A percentile compares a stretch with the other conserved stretches of the same genome.
Evolutionary conservation across 108 stramenopile species (phyloP).

Genomic region (Skeletonema marinoi): DNA sequence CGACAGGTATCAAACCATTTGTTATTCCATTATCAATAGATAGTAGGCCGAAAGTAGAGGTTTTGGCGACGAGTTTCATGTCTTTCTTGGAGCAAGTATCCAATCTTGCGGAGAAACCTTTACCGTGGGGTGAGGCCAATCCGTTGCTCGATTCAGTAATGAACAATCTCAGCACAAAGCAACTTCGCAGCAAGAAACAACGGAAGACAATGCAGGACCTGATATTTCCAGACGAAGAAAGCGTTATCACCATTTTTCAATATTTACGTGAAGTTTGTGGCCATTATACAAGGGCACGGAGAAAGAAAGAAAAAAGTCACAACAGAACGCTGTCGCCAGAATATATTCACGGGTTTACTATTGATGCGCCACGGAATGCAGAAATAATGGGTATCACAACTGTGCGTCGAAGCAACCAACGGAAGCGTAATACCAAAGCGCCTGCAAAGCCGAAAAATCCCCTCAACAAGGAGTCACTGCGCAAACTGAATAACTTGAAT

Average conservation of each 20-base stretch:
- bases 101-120: conserved; percentile 38
- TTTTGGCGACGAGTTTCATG: conserved; percentile 71
- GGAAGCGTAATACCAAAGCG: background rate
- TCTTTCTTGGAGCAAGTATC: conserved; percentile 61
- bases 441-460: background rate
- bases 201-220: conserved; percentile 46
- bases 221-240: conserved; percentile 29
- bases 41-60: conserved; percentile 17
- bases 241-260: conserved; percentile 29
- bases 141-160: conserved; percentile 61
- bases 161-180: conserved; percentile 16
- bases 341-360: background rate
- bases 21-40: conserved; percentile 13
- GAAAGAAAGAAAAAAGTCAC: background rate
- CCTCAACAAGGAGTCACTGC: conserved; percentile 7
- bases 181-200: conserved; percentile 14
- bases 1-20: conserved; percentile 38
- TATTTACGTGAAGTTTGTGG: conserved; percentile 21
- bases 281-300: background rate
- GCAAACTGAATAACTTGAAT: conserved; percentile 16
- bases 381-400: conserved; percentile 15
- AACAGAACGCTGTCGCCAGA: background rate
- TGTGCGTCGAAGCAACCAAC: conserved; percentile 41
- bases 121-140: conserved; percentile 59
- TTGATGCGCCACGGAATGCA: background rate